phyloP scores from a whole-genome alignment of 179 eudicot genomes.

The Drosera spatulata region DNA sequence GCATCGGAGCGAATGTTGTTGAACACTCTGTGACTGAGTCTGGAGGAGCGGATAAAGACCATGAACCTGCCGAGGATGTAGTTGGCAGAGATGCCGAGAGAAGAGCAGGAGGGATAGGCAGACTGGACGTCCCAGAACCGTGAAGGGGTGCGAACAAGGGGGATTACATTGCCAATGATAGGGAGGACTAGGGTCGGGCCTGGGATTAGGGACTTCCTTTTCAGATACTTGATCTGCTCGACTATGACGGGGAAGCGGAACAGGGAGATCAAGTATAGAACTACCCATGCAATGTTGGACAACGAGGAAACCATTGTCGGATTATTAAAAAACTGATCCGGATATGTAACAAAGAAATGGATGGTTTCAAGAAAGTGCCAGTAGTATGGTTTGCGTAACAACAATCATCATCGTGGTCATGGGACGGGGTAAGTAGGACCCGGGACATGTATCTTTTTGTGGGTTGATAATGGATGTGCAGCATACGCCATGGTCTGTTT shows the following conservation, averaged over 20 bases:
- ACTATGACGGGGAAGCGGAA: conserved; percentile 21
- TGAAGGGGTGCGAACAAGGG: conserved; percentile 47
- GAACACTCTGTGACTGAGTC: conserved; percentile 61
- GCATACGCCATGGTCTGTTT: too few species aligned
- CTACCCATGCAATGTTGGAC: too few species aligned
- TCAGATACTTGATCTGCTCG: conserved; percentile 48
- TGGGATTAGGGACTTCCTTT: conserved; percentile 41
- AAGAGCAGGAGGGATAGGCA: conserved; percentile 34
- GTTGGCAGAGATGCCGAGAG: conserved; percentile 56
- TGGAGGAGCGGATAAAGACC: conserved; percentile 41
- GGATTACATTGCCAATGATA: conserved; percentile 49
- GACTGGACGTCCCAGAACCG: conserved; percentile 65
- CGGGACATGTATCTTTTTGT: too few species aligned
- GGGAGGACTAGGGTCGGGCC: conserved; percentile 63
- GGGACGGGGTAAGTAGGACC: too few species aligned
- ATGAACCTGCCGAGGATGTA: conserved; percentile 54
- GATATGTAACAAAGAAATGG: too few species aligned
- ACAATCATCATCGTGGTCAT: too few species aligned
- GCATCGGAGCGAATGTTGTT: conserved; percentile 69
- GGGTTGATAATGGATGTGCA: too few species aligned
- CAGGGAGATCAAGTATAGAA: conserved; percentile 6
- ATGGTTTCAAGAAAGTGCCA: too few species aligned
- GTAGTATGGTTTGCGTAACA: too few species aligned
- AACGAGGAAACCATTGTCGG: too few species aligned
- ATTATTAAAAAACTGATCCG: too few species aligned